These are phyloP conservation scores for Triticum aestivum DNA, from an alignment of 176 grass and related monocot species.

Conservation along the genomic window IWGSC_CS_RefSeq_v2.1 NC_057794.1:569424705-569425204, in stretches of 20 bases:
- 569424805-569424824: conserved; percentile 71
- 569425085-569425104: not conserved
- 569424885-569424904: conserved; percentile 66
- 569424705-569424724: conserved; percentile 29
- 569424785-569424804: conserved; percentile 84
- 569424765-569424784: conserved; percentile 74
- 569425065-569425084: conserved; percentile 59
- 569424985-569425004: no score
- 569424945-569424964: conserved; percentile 27
- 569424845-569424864: conserved; percentile 7
- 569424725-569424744: conserved; percentile 49
- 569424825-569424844: conserved; percentile 51
- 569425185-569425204: conserved; percentile 64
- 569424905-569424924: conserved; percentile 71
- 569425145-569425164: conserved; percentile 59
- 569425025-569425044: not conserved
- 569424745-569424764: conserved; percentile 60
- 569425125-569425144: conserved; percentile 78
- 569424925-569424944: conserved; percentile 40
- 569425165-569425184: conserved; percentile 45
- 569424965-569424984: conserved; percentile 59
- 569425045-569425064: not conserved
- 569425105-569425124: conserved; percentile 28
- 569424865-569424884: conserved; percentile 27
- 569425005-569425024: conserved; percentile 15